These are phyloP conservation scores for Magnaporthiopsis rhizophila DNA, from an alignment of 2,329 filamentous ascomycete species.

Conservation along the genomic window DNA sequence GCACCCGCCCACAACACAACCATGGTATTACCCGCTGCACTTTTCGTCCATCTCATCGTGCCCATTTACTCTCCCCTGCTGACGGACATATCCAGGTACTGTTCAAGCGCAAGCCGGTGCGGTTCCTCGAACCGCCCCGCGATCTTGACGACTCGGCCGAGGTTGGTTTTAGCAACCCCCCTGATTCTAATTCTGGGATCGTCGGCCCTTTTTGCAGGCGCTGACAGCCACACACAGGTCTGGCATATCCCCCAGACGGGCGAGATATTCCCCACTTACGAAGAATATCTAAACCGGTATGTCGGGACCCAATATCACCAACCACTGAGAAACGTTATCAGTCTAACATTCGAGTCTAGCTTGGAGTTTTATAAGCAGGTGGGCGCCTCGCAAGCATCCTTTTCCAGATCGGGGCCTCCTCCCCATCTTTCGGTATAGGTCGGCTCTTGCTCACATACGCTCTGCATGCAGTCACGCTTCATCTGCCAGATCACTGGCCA, in stretches of 20 bases:
- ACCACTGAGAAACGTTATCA: neutral
- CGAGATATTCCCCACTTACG: constrained; percentile 83
- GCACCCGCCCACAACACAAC: neutral
- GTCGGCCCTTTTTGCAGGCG: constrained; percentile 9
- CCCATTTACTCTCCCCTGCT: constrained; percentile 10
- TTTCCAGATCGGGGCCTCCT: neutral
- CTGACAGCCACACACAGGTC: constrained; percentile 47
- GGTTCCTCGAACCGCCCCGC: constrained; percentile 63
- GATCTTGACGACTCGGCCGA: constrained; percentile 77
- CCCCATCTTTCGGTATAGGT: constrained; percentile 11
- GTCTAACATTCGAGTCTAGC: constrained; percentile 39
- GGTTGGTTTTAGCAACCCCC: constrained; percentile 41
- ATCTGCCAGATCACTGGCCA: constrained; percentile 95
- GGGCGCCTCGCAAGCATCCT: constrained; percentile 21
- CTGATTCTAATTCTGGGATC: constrained; percentile 9
- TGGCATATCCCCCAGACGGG: constrained; percentile 88
- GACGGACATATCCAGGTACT: constrained; percentile 57
- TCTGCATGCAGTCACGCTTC: constrained; percentile 61
- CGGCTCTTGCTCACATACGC: neutral
- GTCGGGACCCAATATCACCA: constrained; percentile 20
- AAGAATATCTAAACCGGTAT: constrained; percentile 77
- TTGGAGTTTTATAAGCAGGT: constrained; percentile 94
- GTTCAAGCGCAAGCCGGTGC: constrained; percentile 92
- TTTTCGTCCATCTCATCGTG: neutral
- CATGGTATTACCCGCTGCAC: neutral